Evolutionary conservation across 208 protist species (phyloP).

Genomic region (Trypanosoma grayi): DNA sequence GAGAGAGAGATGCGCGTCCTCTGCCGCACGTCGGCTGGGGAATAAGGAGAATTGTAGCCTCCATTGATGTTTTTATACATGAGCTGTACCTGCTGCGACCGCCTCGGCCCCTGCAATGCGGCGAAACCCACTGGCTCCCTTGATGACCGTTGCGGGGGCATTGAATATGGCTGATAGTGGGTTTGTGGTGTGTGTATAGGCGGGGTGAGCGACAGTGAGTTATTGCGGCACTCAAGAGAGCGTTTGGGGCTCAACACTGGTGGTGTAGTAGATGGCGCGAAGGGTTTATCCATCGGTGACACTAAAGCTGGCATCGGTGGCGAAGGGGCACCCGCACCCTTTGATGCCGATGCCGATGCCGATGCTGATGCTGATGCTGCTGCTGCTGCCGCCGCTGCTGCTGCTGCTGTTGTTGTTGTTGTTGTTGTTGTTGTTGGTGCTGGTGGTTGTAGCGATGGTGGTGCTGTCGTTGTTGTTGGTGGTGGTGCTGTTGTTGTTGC

Average conservation of each 20-base stretch:
- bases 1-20: neutral
- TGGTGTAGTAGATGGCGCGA: no score
- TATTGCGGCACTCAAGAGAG: no score
- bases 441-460: neutral
- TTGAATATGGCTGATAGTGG: no score
- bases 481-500: conserved; percentile 9
- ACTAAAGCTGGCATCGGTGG: no score
- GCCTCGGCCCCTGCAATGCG: neutral
- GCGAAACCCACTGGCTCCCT: neutral
- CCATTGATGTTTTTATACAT: conserved; percentile 36
- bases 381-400: conserved; percentile 4
- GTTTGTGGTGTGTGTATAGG: no score
- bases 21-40: neutral
- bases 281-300: no score
- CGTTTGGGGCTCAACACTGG: no score
- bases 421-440: conserved; percentile 10
- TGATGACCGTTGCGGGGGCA: neutral
- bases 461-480: conserved; percentile 10
- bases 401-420: conserved; percentile 12
- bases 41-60: conserved; percentile 10
- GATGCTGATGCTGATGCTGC: neutral
- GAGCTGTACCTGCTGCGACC: conserved; percentile 7
- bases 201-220: no score
- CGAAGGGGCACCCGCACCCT: neutral
- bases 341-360: neutral